Evolutionary conservation across 345 rosid genomes (phyloP).

Genomic region (Eucalyptus guilfoylei): DNA sequence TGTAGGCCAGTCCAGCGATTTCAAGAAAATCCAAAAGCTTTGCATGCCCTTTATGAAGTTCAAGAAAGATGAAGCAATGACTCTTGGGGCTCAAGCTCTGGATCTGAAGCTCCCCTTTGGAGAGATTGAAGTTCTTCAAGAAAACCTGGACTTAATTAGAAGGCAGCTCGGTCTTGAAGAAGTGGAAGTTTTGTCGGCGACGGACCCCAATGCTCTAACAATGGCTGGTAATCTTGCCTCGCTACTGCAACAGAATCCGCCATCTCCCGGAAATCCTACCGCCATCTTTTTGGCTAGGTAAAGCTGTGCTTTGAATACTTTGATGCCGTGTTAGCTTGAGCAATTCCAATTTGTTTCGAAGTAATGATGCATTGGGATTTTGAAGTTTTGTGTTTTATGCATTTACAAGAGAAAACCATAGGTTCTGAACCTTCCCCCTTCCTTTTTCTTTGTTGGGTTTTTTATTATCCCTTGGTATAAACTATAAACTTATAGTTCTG

Average conservation of each 20-base stretch:
- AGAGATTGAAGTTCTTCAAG: slow-evolving; percentile 67
- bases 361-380: not conserved
- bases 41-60: slow-evolving; percentile 92
- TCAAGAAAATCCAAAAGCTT: slow-evolving; percentile 52
- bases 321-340: not conserved
- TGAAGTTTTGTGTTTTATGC: not conserved
- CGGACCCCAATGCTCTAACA: slow-evolving; percentile 23
- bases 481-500: not conserved
- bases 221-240: slow-evolving; percentile 49
- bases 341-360: not conserved
- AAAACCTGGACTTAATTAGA: slow-evolving; percentile 72
- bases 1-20: slow-evolving; percentile 45
- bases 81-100: slow-evolving; percentile 62
- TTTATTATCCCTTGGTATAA: not conserved
- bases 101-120: slow-evolving; percentile 79
- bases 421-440: not conserved
- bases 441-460: not conserved
- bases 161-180: slow-evolving; percentile 65
- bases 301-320: not conserved
- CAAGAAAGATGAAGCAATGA: slow-evolving; percentile 67
- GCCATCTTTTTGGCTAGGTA: slow-evolving; percentile 58
- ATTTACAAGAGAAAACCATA: not conserved
- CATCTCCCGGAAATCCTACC: slow-evolving; percentile 79
- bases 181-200: slow-evolving; percentile 40
- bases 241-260: slow-evolving; percentile 51